phyloP scores from a whole-genome alignment of 345 rosid genomes.

The Rhizophora apiculata region DNA sequence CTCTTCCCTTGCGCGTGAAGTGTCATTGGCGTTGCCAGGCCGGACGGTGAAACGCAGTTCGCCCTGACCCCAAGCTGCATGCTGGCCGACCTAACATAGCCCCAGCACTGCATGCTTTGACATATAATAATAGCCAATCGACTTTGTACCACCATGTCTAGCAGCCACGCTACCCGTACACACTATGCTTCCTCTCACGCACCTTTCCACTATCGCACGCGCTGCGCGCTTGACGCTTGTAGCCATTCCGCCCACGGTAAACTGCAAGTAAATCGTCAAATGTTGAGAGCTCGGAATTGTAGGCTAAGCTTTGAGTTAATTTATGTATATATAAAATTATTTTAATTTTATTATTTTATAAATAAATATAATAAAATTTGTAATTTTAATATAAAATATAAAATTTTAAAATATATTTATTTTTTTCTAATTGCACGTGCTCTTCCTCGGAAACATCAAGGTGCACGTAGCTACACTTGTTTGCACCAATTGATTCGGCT shows the following conservation, averaged over 20 bases:
- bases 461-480: conserved; percentile 20
- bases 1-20: background rate
- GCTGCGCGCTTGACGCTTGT: conserved; percentile 34
- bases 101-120: conserved; percentile 44
- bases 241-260: conserved; percentile 33
- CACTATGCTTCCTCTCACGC: conserved; percentile 37
- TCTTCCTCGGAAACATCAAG: conserved; percentile 37
- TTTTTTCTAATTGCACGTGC: conserved; percentile 25
- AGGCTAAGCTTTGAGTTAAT: too few species aligned
- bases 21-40: conserved; percentile 29
- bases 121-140: conserved; percentile 26
- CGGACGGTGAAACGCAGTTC: conserved; percentile 40
- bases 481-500: conserved; percentile 24
- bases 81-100: conserved; percentile 35
- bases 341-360: too few species aligned
- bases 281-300: conserved; percentile 17
- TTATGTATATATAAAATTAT: too few species aligned
- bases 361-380: too few species aligned
- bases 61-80: conserved; percentile 44
- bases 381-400: too few species aligned
- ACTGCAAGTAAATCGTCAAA: conserved; percentile 23
- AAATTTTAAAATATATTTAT: too few species aligned
- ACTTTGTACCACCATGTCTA: background rate
- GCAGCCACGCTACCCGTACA: conserved; percentile 37
- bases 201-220: conserved; percentile 34